Evolutionary conservation across 306 rosid genomes (phyloP), one percentile per base, ranked within the genome.

Genomic region (Vachellia collinsii): DNA sequence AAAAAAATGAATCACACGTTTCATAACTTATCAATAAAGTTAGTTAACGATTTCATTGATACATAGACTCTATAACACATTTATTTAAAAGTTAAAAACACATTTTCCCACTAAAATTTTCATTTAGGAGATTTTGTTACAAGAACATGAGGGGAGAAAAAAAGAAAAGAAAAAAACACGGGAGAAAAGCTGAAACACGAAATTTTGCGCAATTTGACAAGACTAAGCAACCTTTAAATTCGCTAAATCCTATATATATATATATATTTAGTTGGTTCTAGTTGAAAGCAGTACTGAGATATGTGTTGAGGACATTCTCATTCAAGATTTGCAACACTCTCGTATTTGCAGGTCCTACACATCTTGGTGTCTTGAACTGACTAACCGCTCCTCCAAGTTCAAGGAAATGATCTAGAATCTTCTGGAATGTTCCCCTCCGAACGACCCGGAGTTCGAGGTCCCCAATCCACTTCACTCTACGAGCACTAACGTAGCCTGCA

Each of bases 321-420:
- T 73, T 74, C 82, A 96, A 81, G 86, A 92, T 90, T 66, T 93
- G 92, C 88, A 95, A 78, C 61, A 96, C 97, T 43, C 0, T 9
- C 19, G 10, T 58, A 80, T 96, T 91, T 14, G 83, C 51, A 13
- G 88, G 83, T 23, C 90, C 87, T 11, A 93, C 92, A 78, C 91
- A 92, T 46, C 98, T 86, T 13, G 99, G 99, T 6, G 96, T 86
- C 88, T 95, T 95, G 74, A 87, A 95, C 86, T 95, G 99, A 78
- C 88, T 93, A 70, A 89, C 94, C 13, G 98, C 96, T 6, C 89
- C 88, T 69, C 99, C 99, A 77, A 85, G 79, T 61, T 85, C 91
- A 34, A 93, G 80, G 82, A 70, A 93, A 84, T 96, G 97, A 37
- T 90, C 85, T 10, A 93, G 91, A 75, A 96, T 85, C 83, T 88